These are phyloP conservation scores for Fusarium ambrosium DNA, from an alignment of 2,329 filamentous ascomycete genomes.

Conservation along the genomic window DNA sequence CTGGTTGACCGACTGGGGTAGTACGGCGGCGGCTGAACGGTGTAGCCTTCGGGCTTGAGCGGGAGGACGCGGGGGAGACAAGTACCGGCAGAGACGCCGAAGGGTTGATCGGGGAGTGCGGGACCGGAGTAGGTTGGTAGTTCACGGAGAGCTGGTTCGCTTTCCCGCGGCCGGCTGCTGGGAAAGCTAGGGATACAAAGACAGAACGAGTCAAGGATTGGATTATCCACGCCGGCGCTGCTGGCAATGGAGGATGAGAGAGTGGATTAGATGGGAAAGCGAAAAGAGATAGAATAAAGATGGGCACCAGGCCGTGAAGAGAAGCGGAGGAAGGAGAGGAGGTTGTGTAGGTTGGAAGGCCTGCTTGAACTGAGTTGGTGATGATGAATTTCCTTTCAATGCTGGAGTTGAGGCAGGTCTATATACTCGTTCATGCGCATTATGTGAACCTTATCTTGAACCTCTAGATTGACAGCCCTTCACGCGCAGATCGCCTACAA, in stretches of 20 bases:
- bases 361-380: slow-evolving; percentile 30
- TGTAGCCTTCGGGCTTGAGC: slow-evolving; percentile 35
- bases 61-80: slow-evolving; percentile 36
- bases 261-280: slow-evolving; percentile 5
- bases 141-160: slow-evolving; percentile 16
- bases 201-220: slow-evolving; percentile 36
- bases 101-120: slow-evolving; percentile 15
- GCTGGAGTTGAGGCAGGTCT: slow-evolving; percentile 15
- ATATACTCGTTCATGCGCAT: slow-evolving; percentile 21
- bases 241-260: slow-evolving; percentile 18
- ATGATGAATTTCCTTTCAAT: slow-evolving; percentile 8
- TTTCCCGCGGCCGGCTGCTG: slow-evolving; percentile 33
- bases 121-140: slow-evolving; percentile 36
- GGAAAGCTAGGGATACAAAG: slow-evolving; percentile 37
- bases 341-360: not conserved
- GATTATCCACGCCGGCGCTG: slow-evolving; percentile 39
- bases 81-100: slow-evolving; percentile 32
- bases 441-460: not conserved
- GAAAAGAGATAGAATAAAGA: slow-evolving; percentile 3
- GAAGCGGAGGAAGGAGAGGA: slow-evolving; percentile 8
- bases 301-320: slow-evolving; percentile 19
- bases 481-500: not conserved
- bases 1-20: slow-evolving; percentile 28
- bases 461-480: not conserved
- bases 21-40: slow-evolving; percentile 34